A percentile compares a stretch with the other conserved stretches of the same genome.
Evolutionary conservation across 2,329 filamentous ascomycete genomes (phyloP).

Genomic region (Dactylellina leptospora): DNA sequence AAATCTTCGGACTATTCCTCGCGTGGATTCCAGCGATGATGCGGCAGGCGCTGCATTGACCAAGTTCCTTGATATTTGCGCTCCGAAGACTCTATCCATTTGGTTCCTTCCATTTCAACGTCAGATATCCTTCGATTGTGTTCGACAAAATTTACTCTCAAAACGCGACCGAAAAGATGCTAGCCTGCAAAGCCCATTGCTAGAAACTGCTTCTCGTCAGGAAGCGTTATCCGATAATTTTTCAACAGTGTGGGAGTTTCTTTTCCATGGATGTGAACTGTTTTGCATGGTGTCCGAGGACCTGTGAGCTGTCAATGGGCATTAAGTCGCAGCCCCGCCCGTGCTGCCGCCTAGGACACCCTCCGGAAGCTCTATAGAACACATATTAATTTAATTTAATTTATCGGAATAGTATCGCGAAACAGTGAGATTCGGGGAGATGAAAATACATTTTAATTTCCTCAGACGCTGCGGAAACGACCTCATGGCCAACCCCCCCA

Average conservation of each 20-base stretch:
- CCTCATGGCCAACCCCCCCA: conserved; percentile 9
- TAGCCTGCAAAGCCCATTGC: no score
- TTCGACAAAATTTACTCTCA: no score
- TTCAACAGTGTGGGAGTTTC: conserved; percentile 51
- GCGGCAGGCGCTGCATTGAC: conserved; percentile 12
- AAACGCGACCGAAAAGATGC: no score
- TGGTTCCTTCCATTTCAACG: background rate
- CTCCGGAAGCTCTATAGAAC: conserved; percentile 24
- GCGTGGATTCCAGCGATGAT: conserved; percentile 33
- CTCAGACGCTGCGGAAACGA: conserved; percentile 6
- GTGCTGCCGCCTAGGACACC: conserved; percentile 41
- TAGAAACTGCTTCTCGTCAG: conserved; percentile 7
- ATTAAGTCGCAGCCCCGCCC: conserved; percentile 34
- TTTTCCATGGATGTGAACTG: conserved; percentile 42
- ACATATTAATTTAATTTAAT: conserved; percentile 53
- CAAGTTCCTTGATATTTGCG: conserved; percentile 3
- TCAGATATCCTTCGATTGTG: no score
- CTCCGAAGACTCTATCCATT: background rate
- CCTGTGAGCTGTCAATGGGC: conserved; percentile 49
- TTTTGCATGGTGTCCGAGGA: conserved; percentile 19
- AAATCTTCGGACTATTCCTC: conserved; percentile 44
- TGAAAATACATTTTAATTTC: no score
- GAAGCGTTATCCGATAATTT: conserved; percentile 29
- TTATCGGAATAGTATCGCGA: conserved; percentile 51
- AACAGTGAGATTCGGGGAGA: conserved; percentile 28